Conservation (phyloP, 2,329 filamentous ascomycete species). For the Stagonosporopsis rhizophila region DNA sequence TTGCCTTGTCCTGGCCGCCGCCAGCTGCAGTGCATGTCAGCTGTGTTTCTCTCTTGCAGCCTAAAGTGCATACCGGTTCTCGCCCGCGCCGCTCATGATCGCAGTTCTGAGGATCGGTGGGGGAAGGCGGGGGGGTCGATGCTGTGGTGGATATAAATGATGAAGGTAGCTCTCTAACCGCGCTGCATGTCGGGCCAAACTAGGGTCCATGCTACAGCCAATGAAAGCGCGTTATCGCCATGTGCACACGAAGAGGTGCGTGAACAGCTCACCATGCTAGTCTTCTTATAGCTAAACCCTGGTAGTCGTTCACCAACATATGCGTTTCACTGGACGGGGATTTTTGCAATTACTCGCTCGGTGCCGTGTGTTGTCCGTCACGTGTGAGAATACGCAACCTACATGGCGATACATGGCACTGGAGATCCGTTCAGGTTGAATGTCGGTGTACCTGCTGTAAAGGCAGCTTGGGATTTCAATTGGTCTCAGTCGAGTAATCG, state of each 20-base stretch:
- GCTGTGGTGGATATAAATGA: constrained; percentile 41
- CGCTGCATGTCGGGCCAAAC: constrained; percentile 28
- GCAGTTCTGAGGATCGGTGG: constrained; percentile 30
- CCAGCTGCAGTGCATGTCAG: constrained; percentile 41
- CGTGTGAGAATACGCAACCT: constrained; percentile 10
- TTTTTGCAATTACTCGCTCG: constrained; percentile 16
- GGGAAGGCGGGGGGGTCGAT: constrained; percentile 36
- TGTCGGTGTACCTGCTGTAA: constrained; percentile 14
- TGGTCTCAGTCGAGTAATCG: constrained; percentile 9
- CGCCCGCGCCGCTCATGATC: constrained; percentile 49
- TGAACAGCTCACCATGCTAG: constrained; percentile 19
- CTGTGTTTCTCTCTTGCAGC: background rate
- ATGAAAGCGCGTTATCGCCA: constrained; percentile 23
- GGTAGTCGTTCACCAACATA: constrained; percentile 15
- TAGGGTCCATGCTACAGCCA: constrained; percentile 33
- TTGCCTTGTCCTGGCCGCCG: constrained; percentile 45
- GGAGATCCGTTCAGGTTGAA: constrained; percentile 1
- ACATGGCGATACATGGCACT: background rate
- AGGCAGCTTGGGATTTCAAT: constrained; percentile 4
- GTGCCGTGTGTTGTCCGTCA: constrained; percentile 19
- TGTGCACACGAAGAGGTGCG: constrained; percentile 6
- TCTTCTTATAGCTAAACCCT: constrained; percentile 15
- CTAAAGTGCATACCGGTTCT: constrained; percentile 43
- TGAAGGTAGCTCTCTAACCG: constrained; percentile 32
- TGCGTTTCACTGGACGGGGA: constrained; percentile 15